Evolutionary conservation across 2,329 filamentous ascomycete genomes (phyloP).

Genomic region (Ascocoryne sarcoides): DNA sequence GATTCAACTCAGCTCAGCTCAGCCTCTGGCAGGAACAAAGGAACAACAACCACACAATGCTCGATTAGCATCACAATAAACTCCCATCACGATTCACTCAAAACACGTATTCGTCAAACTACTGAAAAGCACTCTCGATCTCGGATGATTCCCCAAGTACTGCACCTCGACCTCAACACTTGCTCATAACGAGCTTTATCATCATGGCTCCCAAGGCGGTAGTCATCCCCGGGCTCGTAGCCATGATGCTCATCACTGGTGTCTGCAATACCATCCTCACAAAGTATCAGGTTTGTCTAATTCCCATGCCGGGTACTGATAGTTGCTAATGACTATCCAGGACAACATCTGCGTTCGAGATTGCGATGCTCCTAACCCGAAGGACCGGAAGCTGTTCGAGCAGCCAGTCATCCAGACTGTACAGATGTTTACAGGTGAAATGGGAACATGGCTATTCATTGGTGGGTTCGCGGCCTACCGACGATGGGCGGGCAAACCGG

Average conservation of each 20-base stretch:
- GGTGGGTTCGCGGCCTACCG: conserved; percentile 59
- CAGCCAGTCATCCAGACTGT: conserved; percentile 90
- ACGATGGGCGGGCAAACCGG: conserved; percentile 40
- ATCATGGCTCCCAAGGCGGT: conserved; percentile 62
- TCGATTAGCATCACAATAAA: no score
- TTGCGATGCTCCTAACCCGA: conserved; percentile 63
- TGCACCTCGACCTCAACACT: no score
- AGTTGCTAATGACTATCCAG: conserved; percentile 34
- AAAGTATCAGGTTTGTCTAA: conserved; percentile 72
- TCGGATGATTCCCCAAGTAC: no score
- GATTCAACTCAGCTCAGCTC: no score
- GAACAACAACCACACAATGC: no score
- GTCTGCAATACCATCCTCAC: conserved; percentile 96
- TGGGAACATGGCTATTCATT: conserved; percentile 91
- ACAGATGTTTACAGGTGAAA: conserved; percentile 97
- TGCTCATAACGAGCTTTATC: no score
- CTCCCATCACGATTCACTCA: no score
- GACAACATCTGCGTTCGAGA: conserved; percentile 96
- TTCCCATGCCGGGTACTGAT: neutral
- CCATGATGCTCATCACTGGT: conserved; percentile 93
- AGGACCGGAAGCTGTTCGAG: conserved; percentile 68
- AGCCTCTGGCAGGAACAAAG: no score
- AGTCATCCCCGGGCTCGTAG: conserved; percentile 79
- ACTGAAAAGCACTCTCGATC: no score
- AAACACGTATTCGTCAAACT: no score